Evolutionary conservation across 2,329 filamentous ascomycete genomes (phyloP).

Genomic region (Penicillium brevicompactum): DNA sequence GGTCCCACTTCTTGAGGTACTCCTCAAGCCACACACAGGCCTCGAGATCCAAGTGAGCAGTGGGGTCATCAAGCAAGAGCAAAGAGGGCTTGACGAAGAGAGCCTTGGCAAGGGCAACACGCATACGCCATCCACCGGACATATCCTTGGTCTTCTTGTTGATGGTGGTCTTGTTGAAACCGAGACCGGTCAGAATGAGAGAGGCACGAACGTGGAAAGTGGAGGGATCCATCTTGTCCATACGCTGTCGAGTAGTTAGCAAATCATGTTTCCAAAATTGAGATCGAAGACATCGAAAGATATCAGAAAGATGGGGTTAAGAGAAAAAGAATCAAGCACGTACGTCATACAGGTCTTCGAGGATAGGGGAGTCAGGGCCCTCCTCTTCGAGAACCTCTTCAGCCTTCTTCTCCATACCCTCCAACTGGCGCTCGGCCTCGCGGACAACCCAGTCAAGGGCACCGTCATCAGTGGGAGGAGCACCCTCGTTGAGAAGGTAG

Average conservation of each 20-base stretch:
- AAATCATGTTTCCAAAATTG: background rate
- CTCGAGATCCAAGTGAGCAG: conserved; percentile 98
- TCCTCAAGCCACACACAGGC: conserved; percentile 99
- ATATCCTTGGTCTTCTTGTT: conserved; percentile 99
- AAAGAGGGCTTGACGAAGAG: conserved; percentile 98
- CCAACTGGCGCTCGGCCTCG: conserved; percentile 91
- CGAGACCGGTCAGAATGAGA: conserved; percentile 95
- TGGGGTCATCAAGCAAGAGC: conserved; percentile 95
- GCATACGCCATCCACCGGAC: conserved; percentile 99
- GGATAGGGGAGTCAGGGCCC: conserved; percentile 83
- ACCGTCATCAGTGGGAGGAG: conserved; percentile 82
- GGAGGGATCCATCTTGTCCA: conserved; percentile 98
- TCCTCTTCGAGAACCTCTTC: conserved; percentile 90
- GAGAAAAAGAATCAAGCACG: conserved; percentile 36
- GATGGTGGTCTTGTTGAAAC: conserved; percentile 98
- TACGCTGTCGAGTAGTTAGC: conserved; percentile 64
- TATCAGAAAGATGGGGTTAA: background rate
- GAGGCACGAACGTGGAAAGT: conserved; percentile 96
- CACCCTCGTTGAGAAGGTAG: conserved; percentile 97
- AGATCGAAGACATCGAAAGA: background rate
- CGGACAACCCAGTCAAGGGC: conserved; percentile 96
- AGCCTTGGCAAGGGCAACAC: conserved; percentile 94
- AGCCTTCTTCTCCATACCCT: conserved; percentile 81
- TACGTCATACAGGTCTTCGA: conserved; percentile 96
- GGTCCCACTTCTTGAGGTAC: conserved; percentile 99